These are phyloP conservation scores for Sicyos baderoa DNA, from an alignment of 306 rosid genomes.

Conservation along the genomic window DNA sequence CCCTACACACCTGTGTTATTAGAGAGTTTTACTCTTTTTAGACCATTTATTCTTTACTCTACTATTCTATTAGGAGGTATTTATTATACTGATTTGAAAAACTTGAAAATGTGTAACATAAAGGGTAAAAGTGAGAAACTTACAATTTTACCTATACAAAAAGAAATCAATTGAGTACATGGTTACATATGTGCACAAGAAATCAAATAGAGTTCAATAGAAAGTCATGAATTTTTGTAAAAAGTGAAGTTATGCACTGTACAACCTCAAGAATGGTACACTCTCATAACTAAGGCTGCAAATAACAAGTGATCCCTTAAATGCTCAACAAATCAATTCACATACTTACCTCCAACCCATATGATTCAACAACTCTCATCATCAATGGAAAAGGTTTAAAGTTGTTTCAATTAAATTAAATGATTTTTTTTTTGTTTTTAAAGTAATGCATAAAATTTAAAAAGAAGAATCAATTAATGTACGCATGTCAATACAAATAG, in stretches of 20 bases:
- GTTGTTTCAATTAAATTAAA: background rate
- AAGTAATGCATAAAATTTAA: background rate
- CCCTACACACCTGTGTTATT: too few species aligned
- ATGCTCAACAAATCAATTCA: background rate
- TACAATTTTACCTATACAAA: background rate
- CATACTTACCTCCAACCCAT: background rate
- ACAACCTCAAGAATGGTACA: background rate
- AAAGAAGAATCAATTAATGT: background rate
- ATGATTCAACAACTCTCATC: conserved; percentile 6
- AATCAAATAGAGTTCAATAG: background rate
- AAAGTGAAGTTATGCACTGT: background rate
- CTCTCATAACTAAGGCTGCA: background rate
- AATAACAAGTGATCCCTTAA: background rate
- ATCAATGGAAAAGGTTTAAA: background rate
- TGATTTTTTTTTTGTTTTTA: background rate
- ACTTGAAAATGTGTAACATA: background rate
- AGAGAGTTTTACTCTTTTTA: too few species aligned
- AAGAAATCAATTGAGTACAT: background rate
- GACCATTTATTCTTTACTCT: background rate
- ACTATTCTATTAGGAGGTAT: background rate
- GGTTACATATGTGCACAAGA: background rate
- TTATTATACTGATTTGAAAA: background rate
- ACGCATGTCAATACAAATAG: too few species aligned
- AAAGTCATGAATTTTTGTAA: background rate
- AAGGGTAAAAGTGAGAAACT: background rate